These are phyloP conservation scores for Sungouiozyma intestinalis DNA, from an alignment of 805 yeast species.

Conservation along the genomic window DNA sequence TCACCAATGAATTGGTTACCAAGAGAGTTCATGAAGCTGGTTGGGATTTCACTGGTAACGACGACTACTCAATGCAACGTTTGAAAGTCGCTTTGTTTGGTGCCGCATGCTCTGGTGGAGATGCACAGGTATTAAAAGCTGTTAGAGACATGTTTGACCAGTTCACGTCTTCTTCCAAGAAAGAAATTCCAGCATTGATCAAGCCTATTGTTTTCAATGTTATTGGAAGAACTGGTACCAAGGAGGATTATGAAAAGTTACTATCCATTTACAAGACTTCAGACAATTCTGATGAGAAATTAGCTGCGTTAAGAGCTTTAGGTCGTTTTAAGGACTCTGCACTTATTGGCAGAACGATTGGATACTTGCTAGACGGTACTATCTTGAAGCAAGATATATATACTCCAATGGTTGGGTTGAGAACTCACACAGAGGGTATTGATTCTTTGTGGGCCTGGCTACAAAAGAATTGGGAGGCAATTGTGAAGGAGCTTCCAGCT, in stretches of 20 bases:
- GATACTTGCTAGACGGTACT: slow-evolving; percentile 46
- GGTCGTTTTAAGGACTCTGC: slow-evolving; percentile 49
- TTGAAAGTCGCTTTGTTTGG: slow-evolving; percentile 54
- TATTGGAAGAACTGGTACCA: slow-evolving; percentile 55
- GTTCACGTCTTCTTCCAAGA: slow-evolving; percentile 49
- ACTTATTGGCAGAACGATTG: slow-evolving; percentile 45
- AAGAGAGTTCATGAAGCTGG: slow-evolving; percentile 49
- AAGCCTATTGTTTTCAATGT: slow-evolving; percentile 52
- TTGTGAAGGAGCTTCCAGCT: slow-evolving; percentile 62
- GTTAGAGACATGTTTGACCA: slow-evolving; percentile 41
- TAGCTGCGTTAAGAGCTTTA: slow-evolving; percentile 54
- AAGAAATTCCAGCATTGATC: slow-evolving; percentile 64
- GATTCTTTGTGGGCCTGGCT: slow-evolving; percentile 69
- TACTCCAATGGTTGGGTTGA: slow-evolving; percentile 65
- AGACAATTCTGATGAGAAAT: slow-evolving; percentile 49
- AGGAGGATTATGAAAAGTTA: slow-evolving; percentile 49
- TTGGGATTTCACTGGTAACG: slow-evolving; percentile 44
- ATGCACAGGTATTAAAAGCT: slow-evolving; percentile 36
- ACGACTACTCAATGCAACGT: slow-evolving; percentile 51
- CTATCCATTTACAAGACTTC: slow-evolving; percentile 52
- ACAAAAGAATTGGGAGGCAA: slow-evolving; percentile 55
- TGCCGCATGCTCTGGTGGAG: slow-evolving; percentile 45
- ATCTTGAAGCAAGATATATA: slow-evolving; percentile 62
- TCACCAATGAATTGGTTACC: slow-evolving; percentile 44
- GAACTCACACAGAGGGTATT: slow-evolving; percentile 52